Base-by-base conservation (phyloP, 2,329 filamentous ascomycete species). In the Fusarium lateritium region DNA sequence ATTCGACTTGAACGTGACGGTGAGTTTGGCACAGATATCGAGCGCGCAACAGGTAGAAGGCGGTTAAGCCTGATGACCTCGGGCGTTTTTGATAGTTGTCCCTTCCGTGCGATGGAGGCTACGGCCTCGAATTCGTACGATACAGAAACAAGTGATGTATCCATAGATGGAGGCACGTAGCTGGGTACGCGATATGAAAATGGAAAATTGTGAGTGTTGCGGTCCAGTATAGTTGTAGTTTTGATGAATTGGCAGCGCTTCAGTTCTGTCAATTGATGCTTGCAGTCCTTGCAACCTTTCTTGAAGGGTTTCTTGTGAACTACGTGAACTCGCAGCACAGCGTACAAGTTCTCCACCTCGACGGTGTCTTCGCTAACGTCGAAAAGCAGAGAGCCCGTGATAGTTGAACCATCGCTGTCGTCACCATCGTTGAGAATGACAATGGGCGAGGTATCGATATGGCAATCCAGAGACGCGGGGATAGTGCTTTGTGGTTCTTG, bases 141-240 rank as follows among this genome's bases (percentile, higher is more conserved):
- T 60, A 98, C 89, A 52, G 85, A 86, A 9, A 91, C 87, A 28
- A 97, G 81, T 2, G 87, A 82, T 38, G 91, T 91, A 74, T 94
- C 90, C 73, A 92, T 92, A 26, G 90, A 92, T 0, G 94, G 92
- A 2, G 94, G 94, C 2, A 97, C 85, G 74, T 94, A 87, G 17
- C 94, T 95, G 1, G 91, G 90, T 33, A 98, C 86, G 45, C 97
- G 84, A 69, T 93, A 91, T 72, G 93, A 97, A 79, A 97, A 97
- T 22, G 94, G 94, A 76, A 94, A 96, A 34, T 88, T 34, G 13
- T 73, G 47, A 8, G 4, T 43, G 0, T 56, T 43, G 5, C 6
- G 26, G 1, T 38, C 7, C 0, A 73, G 19, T 4, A 19, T 44
- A 0, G 24, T 51, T 1, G 45, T 10, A 7, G 51, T 45, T n/a